Evolutionary conservation across 2,329 filamentous ascomycete genomes (phyloP), one percentile per base, ranked within the genome.

Genomic region (Biscogniauxia sp.): DNA sequence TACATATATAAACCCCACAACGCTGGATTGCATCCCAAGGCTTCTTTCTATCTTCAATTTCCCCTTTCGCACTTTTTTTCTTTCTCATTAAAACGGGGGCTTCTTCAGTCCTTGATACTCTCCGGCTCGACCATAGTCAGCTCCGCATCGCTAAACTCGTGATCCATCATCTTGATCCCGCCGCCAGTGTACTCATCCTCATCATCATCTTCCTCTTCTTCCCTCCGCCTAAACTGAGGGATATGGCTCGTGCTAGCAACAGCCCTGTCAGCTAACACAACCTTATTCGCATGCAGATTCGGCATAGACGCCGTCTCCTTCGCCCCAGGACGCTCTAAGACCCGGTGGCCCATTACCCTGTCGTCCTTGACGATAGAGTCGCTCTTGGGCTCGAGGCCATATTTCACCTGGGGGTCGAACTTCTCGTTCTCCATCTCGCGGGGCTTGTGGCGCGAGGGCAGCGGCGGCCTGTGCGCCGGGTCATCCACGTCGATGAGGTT

Each of bases 401-500:
- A 66, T 59, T 72, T 71, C n/a, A 66, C 68, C 28, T 9, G 55
- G 2, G 67, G 67, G 20, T 70, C 66, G 19, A 70, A 72, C 56
- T 71, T 72, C 59, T 72, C 68, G 28, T 70, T 70, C 51, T 55
- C 62, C 54, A 64, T 53, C n/a, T 68, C 66, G 6, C 57, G 53
- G 4, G 55, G 52, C 4, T 56, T 63, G 8, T 66, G 64, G n/a
- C 64, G 58, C 7, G 69, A 64, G 3, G 64, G 63, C 49, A 64
- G 60, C 9, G 61, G 57, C 19, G 62, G 62, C 15, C 25, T 28
- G 2, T 53, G 28, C 0, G 23, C 52, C 6, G 66, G 62, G 4
- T 79, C 77, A 54, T 78, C 80, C 58, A 83, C 66, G 45, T 77
- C 75, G 57, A 84, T 63, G 9, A 84, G 66, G 15, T 61, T 74